Evolutionary conservation across 2,329 filamentous ascomycete species (phyloP).

Genomic region (Colletotrichum acutatum): DNA sequence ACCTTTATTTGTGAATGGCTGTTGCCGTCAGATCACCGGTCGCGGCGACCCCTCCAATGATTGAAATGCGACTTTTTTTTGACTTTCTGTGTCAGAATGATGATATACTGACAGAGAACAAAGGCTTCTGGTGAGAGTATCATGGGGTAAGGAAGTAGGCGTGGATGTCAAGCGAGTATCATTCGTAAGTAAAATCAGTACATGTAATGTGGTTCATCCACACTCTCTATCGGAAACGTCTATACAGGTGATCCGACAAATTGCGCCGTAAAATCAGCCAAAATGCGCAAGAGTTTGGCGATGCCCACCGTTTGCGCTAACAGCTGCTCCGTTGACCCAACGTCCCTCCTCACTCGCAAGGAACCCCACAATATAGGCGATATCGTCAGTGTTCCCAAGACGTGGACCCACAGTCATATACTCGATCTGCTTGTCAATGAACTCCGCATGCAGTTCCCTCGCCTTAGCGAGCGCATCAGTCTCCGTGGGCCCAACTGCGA

Average conservation of each 20-base stretch:
- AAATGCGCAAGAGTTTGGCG: not conserved
- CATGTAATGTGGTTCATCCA: not conserved
- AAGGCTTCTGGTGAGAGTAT: not conserved
- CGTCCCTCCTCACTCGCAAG: conserved; percentile 20
- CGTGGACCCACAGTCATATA: not conserved
- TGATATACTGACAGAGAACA: no score
- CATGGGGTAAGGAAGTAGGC: not conserved
- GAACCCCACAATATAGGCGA: conserved; percentile 17
- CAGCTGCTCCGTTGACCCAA: conserved; percentile 14
- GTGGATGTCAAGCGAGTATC: not conserved
- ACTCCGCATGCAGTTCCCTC: not conserved
- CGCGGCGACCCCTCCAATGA: no score
- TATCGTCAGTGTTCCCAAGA: not conserved
- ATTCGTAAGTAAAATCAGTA: not conserved
- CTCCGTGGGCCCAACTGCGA: conserved; percentile 44
- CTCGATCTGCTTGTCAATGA: not conserved
- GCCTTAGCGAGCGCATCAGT: conserved; percentile 13
- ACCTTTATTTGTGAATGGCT: no score
- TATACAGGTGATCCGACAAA: not conserved
- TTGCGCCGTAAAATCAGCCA: not conserved
- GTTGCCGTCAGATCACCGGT: no score
- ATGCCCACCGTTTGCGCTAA: conserved; percentile 19
- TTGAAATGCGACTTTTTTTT: no score
- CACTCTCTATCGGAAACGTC: no score
- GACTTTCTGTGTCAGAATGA: no score